Evolutionary conservation across 306 rosid genomes (phyloP), one percentile per base, ranked within the genome.

Genomic region (Cicer judaicum): DNA sequence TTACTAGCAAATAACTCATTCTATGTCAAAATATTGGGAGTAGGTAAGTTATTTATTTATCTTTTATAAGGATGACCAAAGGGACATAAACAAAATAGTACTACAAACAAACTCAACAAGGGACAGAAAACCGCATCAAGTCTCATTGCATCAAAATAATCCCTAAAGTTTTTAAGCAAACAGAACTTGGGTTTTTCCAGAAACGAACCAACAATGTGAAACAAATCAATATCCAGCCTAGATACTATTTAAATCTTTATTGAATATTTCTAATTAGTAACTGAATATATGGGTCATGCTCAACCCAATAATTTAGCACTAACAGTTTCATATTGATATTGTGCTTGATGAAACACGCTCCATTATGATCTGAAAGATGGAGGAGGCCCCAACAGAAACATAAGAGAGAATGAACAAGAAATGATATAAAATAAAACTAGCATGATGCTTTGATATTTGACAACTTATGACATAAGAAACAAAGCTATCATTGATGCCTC

Each of bases 391-490:
- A 64, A 15, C 70, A 18, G 62, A 13, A 67, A 19, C 18, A 66
- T 21, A 68, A 11, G 14, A 10, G 64, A 34, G 44, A 76, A 38
- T 56, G 52, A 46, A 68, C 14, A 60, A 61, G 60, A 74, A 40
- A 59, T 34, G 14, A 52, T 62, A 29, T 29, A 29, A 29, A 29
- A 49, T 10, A 70, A 46, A 16, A 59, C 38, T 59, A 68, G 56
- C 60, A 48, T 48, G 24, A 34, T 47, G 41, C 66, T 60, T 60
- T 21, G 14, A 57, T 29, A 24, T 57, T 24, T 41, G 24, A 66
- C 50, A 60, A 7, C 7, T 39, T 61, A 64, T 52, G 64, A 70
- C 67, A 15, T 16, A 42, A 54, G 18, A 72, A 73, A 42, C 57
- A 64, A 56, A 75, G 43, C 56, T 41, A 42, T 36, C 1, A 36